Base-by-base conservation (phyloP, 306 rosid species). In the Cucumis cinereus region DNA sequence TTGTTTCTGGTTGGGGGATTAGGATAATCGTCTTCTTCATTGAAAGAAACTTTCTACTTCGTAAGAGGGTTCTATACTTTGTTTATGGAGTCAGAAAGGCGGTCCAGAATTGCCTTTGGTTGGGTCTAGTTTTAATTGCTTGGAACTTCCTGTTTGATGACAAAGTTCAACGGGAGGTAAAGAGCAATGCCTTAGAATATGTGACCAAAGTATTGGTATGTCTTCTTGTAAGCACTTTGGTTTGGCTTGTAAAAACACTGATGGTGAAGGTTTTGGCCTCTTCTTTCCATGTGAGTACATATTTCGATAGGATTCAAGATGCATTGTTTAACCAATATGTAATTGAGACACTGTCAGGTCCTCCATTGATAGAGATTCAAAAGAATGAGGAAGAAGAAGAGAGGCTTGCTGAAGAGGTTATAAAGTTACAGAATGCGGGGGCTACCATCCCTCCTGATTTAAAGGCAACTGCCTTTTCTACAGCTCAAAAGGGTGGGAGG, bases 231-330 rank as follows among this genome's bases (percentile, higher is more conserved):
- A 96, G 90, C 24, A 91, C 92, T 57, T 23, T 93, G 79, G 77
- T 89, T 2, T 93, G 98, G 98, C 79, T 93, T 69, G 81, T 88
- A 40, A 93, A 93, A 80, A 90, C 98, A 4, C 81, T 93, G 10
- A 10, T 82, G 61, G 96, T 93, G 19, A 93, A 93, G 84, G 91
- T 90, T 6, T 49, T 92, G 20, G 98, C 98, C 26, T 92, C 96
- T 3, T 87, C 94, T 15, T 92, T 90, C 80, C 98, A 92, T 74
- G 94, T 92, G 0, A 87, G 91, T 30, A 87, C 96, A 0, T 92
- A 87, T 74, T 92, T 93, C 56, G 96, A 93, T 83, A 82, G 97
- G 76, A 93, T 93, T 85, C 96, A 90, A 70, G 98, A 93, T 24
- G 80, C 96, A 0, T 82, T 93, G 52, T 93, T 90, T 64, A 90